phyloP scores from a whole-genome alignment of 768 basidiomycete species.

The Pisolithus microcarpus region DNA sequence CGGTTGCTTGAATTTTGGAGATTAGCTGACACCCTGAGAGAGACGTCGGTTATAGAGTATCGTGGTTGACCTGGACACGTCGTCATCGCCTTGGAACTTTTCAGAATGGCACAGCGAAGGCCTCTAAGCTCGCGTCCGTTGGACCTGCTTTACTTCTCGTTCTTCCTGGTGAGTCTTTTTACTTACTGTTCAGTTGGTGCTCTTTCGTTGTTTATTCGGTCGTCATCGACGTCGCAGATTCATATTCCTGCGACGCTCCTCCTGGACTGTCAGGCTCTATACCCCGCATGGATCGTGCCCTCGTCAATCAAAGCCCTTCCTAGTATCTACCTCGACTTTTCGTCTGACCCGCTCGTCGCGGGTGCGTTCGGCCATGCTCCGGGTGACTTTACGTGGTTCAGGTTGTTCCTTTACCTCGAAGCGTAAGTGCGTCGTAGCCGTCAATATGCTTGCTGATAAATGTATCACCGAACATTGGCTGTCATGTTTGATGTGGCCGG shows the following conservation, averaged over 20 bases:
- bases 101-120: constrained; percentile 12
- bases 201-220: not conserved
- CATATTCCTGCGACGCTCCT: constrained; percentile 66
- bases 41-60: not conserved
- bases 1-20: too few relatives aligned
- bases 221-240: constrained; percentile 29
- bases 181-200: not conserved
- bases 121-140: constrained; percentile 52
- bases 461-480: not conserved
- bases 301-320: constrained; percentile 37
- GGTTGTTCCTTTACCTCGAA: constrained; percentile 56
- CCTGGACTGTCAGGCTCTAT: constrained; percentile 65
- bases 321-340: constrained; percentile 45
- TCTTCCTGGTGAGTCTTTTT: constrained; percentile 55
- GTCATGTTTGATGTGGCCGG: too few relatives aligned
- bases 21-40: not conserved
- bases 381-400: constrained; percentile 51
- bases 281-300: constrained; percentile 48
- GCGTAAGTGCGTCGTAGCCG: constrained; percentile 33
- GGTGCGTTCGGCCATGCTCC: constrained; percentile 39
- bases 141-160: constrained; percentile 63
- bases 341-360: constrained; percentile 62
- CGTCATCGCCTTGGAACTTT: not conserved
- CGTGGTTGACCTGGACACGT: not conserved
- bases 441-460: too few relatives aligned